Base-by-base conservation (phyloP, 306 rosid species). In the Lagenaria siceraria region DNA sequence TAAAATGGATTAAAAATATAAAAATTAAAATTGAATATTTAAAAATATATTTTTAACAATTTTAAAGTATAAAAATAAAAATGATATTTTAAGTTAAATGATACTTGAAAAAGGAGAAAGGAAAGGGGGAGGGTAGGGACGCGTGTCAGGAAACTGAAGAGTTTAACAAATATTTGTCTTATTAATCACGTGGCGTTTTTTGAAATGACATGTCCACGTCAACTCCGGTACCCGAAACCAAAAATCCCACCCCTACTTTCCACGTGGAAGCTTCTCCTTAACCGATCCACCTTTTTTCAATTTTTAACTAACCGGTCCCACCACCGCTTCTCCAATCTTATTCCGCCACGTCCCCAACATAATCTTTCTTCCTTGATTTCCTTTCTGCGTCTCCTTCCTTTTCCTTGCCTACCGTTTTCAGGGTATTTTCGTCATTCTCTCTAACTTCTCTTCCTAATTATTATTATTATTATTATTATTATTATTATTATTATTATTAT, bases 81-180 rank as follows among this genome's bases (percentile, higher is more conserved):
- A n/a, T n/a, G n/a, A n/a, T n/a, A n/a, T n/a, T n/a, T n/a, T n/a
- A n/a, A n/a, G n/a, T n/a, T n/a, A n/a, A n/a, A n/a, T n/a, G n/a
- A n/a, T 18, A 19, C 35, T 63, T 29, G 46, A 8, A 63, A 63
- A 63, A 2, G 74, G 11, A 8, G 2, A 31, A 19, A 31, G 17
- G n/a, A 35, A 21, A 43, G 72, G 22, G 5, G 14, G 13, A 25
- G 66, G 17, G 14, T 9, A 17, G 73, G 51, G 73, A 19, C 19
- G 74, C 74, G 74, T 68, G 74, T 68, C 52, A 19, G 52, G 19
- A 68, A 68, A 68, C 10, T 10, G 31, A 29, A n/a, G 51, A 40
- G 53, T 68, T 68, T 11, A 68, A 38, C n/a, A 36, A 68, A 68
- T 68, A 68, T 68, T 38, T 68, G 74, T 68, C 74, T 68, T 68